Percentiles rank a stretch among this genome's conserved stretches.
These are phyloP conservation scores for Capsicum pubescens DNA, from an alignment of 257 asterid genomes.

Conservation along the genomic window DNA sequence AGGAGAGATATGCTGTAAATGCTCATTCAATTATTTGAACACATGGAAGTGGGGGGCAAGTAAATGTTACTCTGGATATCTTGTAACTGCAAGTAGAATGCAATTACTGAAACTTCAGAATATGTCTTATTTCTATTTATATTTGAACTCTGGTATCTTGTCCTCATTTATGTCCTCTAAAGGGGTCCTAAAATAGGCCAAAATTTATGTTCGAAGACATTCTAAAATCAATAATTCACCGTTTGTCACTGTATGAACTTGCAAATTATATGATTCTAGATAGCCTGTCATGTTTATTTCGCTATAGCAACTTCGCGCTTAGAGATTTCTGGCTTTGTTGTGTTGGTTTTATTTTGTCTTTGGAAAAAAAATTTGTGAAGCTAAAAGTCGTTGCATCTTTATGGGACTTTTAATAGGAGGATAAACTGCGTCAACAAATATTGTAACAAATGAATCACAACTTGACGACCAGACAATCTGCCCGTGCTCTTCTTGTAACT, in stretches of 20 bases:
- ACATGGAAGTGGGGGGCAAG: not conserved
- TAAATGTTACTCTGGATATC: not conserved
- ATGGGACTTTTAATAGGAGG: slow-evolving; percentile 58
- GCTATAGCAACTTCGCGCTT: not conserved
- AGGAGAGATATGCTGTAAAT: not conserved
- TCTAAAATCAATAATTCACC: not conserved
- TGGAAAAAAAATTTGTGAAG: not conserved
- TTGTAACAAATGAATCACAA: slow-evolving; percentile 86
- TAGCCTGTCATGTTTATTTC: not conserved
- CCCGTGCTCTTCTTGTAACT: slow-evolving; percentile 79
- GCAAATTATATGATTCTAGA: not conserved
- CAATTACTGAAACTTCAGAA: not conserved
- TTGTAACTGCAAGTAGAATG: not conserved
- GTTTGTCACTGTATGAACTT: not conserved
- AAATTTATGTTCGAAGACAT: not conserved
- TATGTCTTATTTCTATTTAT: not conserved
- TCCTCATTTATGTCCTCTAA: slow-evolving; percentile 10
- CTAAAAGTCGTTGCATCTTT: not conserved
- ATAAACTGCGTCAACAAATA: slow-evolving; percentile 85
- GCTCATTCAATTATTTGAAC: not conserved
- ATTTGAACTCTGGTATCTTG: not conserved
- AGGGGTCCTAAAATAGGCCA: not conserved
- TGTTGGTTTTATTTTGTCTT: not conserved
- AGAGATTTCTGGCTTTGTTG: not conserved
- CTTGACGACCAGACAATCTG: slow-evolving; percentile 84